Percentiles rank a stretch among this genome's conserved stretches.
phyloP scores from a whole-genome alignment of 2,329 filamentous ascomycete genomes.

The Aureobasidium sp. region DNA sequence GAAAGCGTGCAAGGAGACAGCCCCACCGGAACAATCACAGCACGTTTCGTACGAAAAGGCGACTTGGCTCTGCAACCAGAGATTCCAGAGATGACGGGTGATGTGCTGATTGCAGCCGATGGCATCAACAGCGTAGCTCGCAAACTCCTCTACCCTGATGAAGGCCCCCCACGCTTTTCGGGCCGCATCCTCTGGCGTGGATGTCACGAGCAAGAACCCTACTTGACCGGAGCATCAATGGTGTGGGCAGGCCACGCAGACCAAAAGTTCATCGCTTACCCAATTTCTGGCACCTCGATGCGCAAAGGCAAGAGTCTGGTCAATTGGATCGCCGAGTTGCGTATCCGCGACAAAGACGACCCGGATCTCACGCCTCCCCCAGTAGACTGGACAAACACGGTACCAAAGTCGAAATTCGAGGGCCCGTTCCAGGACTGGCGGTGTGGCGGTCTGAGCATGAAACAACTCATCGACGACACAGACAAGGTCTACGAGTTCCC shows the following conservation, averaged over 20 bases:
- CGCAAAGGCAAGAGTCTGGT: slow-evolving; percentile 35
- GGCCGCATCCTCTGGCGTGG: slow-evolving; percentile 43
- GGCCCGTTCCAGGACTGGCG: slow-evolving; percentile 36
- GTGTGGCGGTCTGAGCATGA: slow-evolving; percentile 38
- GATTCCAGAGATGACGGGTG: slow-evolving; percentile 27
- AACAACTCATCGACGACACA: slow-evolving; percentile 37
- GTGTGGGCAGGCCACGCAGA: slow-evolving; percentile 43
- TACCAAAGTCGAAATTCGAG: slow-evolving; percentile 36
- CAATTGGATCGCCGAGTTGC: slow-evolving; percentile 43
- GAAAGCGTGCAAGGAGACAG: not conserved
- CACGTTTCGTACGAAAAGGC: slow-evolving; percentile 30
- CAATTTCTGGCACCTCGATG: slow-evolving; percentile 34
- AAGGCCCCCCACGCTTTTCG: slow-evolving; percentile 40
- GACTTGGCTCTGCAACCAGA: slow-evolving; percentile 24
- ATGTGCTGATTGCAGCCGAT: slow-evolving; percentile 37
- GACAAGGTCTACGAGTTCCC: slow-evolving; percentile 41
- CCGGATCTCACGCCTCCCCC: slow-evolving; percentile 39
- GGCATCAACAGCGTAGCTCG: slow-evolving; percentile 41
- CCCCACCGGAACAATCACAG: slow-evolving; percentile 29
- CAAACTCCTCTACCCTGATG: slow-evolving; percentile 36
- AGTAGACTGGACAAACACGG: slow-evolving; percentile 39
- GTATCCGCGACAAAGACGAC: slow-evolving; percentile 37
- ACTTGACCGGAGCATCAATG: slow-evolving; percentile 39
- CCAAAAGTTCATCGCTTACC: slow-evolving; percentile 44
- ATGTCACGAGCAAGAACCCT: slow-evolving; percentile 35